A percentile compares a stretch with the other conserved stretches of the same genome.
phyloP scores from a whole-genome alignment of 495 filamentous ascomycete genomes.

The Aspergillus avenaceus region DNA sequence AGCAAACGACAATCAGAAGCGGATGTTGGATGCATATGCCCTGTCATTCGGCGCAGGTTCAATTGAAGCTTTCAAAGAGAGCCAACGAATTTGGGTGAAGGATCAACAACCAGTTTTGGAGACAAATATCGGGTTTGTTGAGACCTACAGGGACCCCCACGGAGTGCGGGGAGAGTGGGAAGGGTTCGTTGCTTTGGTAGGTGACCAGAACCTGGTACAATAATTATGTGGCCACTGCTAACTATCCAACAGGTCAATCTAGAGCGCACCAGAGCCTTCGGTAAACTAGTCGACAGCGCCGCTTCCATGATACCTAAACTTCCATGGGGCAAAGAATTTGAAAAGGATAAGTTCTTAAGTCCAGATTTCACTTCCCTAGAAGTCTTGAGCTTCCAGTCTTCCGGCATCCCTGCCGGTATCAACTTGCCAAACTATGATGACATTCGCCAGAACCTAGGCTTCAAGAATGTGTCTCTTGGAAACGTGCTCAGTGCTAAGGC shows the following conservation, averaged over 20 bases:
- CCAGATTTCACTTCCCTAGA: constrained; percentile 92
- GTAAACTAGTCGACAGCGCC: constrained; percentile 74
- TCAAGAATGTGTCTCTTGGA: constrained; percentile 94
- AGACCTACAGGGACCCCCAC: constrained; percentile 92
- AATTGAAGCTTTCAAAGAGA: constrained; percentile 82
- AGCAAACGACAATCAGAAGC: constrained; percentile 78
- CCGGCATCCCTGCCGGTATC: constrained; percentile 78
- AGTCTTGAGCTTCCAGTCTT: constrained; percentile 69
- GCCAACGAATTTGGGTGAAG: constrained; percentile 86
- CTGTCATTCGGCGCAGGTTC: constrained; percentile 83
- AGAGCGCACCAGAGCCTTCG: constrained; percentile 88
- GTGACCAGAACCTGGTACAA: constrained; percentile 11
- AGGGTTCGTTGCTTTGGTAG: constrained; percentile 76
- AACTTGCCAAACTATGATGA: constrained; percentile 91
- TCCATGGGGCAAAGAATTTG: constrained; percentile 84
- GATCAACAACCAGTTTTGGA: constrained; percentile 89
- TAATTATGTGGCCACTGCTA: constrained; percentile 10
- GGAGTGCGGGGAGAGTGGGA: constrained; percentile 97
- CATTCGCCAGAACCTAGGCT: constrained; percentile 87
- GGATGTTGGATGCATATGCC: constrained; percentile 79
- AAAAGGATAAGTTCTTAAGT: constrained; percentile 90
- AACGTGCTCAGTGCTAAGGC: constrained; percentile 89
- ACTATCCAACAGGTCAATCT: constrained; percentile 57
- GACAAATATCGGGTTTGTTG: constrained; percentile 90
- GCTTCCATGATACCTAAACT: constrained; percentile 80